These are phyloP conservation scores for Liriodendron chinense DNA, from an alignment of 164 flowering plant species.

Conservation along the genomic window DNA sequence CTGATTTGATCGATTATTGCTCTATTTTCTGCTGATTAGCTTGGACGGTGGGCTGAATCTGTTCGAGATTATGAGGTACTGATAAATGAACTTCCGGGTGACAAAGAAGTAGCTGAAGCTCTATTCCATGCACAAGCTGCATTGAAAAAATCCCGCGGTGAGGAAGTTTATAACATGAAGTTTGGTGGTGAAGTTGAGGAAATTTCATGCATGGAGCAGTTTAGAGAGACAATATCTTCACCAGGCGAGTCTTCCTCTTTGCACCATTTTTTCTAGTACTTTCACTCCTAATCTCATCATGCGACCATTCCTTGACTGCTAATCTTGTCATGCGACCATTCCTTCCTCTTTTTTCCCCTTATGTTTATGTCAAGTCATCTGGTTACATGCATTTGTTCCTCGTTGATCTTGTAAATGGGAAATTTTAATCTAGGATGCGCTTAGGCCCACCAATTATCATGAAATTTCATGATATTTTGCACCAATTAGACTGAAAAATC, in stretches of 20 bases:
- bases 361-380: background rate
- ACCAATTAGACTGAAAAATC: no score
- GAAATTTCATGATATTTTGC: background rate
- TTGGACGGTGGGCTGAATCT: conserved; percentile 75
- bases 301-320: background rate
- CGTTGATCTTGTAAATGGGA: background rate
- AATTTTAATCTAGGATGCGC: background rate
- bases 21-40: conserved; percentile 33
- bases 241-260: conserved; percentile 42
- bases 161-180: conserved; percentile 70
- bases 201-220: conserved; percentile 57
- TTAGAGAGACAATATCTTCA: conserved; percentile 62
- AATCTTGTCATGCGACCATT: background rate
- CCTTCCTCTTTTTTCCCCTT: background rate
- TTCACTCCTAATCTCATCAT: background rate
- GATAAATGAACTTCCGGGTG: conserved; percentile 63
- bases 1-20: conserved; percentile 4
- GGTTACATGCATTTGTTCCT: background rate
- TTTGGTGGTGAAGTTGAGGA: conserved; percentile 94
- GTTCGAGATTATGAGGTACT: conserved; percentile 76
- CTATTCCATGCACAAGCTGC: conserved; percentile 84
- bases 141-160: conserved; percentile 77
- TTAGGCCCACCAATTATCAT: background rate
- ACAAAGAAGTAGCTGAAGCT: conserved; percentile 71
- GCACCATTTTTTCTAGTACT: background rate